Conservation (phyloP, 2,329 filamentous ascomycete species). For the Ciborinia camelliae region DNA sequence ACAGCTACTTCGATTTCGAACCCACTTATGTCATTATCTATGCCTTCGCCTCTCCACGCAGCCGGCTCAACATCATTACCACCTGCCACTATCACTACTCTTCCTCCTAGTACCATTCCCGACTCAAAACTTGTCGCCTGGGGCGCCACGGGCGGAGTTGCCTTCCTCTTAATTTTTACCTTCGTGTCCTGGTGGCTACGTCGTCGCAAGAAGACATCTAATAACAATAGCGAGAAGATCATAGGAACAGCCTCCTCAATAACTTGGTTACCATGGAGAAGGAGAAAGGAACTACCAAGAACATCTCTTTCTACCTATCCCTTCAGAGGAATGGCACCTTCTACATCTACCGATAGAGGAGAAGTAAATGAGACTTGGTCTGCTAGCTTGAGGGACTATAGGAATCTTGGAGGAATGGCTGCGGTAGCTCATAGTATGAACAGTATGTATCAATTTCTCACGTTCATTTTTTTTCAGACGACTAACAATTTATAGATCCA, state of each 20-base stretch:
- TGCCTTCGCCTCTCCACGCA: no score
- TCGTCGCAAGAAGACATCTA: not conserved
- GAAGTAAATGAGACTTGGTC: not conserved
- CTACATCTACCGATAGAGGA: not conserved
- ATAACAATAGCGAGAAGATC: not conserved
- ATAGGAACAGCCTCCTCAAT: not conserved
- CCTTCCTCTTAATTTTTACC: not conserved
- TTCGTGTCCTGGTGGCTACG: not conserved
- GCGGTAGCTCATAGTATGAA: not conserved
- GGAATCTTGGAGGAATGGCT: not conserved
- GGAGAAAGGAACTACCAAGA: not conserved
- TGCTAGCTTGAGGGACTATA: not conserved
- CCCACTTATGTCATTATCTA: not conserved
- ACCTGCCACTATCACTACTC: not conserved
- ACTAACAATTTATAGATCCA: not conserved
- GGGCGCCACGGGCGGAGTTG: not conserved
- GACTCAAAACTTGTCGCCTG: not conserved
- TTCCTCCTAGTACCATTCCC: not conserved
- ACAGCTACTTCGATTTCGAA: not conserved
- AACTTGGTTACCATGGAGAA: not conserved
- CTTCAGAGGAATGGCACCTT: not conserved
- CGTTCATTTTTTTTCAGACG: not conserved
- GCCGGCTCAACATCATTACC: not conserved
- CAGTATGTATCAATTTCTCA: not conserved
- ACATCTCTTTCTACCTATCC: not conserved